These are phyloP conservation scores for Arbutus unedo DNA, from an alignment of 148 eudicot species.

Conservation along the genomic window DNA sequence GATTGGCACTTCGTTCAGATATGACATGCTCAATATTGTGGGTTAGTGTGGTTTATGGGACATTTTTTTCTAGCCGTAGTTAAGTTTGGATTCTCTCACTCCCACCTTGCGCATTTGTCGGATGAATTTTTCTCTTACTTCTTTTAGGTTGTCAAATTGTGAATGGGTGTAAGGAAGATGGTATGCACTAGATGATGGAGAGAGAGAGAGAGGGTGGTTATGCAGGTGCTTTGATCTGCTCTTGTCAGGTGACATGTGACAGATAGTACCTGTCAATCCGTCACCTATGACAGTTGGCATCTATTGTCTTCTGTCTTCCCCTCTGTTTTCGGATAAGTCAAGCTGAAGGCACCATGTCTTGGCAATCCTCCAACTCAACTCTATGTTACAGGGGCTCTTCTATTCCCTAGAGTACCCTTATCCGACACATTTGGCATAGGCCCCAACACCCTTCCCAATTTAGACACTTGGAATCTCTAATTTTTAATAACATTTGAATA, in stretches of 20 bases:
- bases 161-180: background rate
- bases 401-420: background rate
- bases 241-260: too few species aligned
- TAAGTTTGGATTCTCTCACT: background rate
- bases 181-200: too few species aligned
- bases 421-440: background rate
- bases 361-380: background rate
- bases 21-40: background rate
- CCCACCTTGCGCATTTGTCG: background rate
- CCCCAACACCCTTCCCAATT: background rate
- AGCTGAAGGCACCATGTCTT: background rate
- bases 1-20: background rate
- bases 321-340: too few species aligned
- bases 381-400: background rate
- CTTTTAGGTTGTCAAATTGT: background rate
- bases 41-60: background rate
- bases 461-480: background rate
- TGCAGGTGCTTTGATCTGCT: too few species aligned
- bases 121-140: background rate
- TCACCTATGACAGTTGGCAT: background rate
- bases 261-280: background rate
- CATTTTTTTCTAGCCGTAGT: background rate
- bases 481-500: background rate
- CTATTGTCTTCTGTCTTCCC: background rate
- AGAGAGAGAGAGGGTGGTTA: too few species aligned